Base-by-base conservation (phyloP, 73 alveolate species). In the Paramecium bursaria region DNA sequence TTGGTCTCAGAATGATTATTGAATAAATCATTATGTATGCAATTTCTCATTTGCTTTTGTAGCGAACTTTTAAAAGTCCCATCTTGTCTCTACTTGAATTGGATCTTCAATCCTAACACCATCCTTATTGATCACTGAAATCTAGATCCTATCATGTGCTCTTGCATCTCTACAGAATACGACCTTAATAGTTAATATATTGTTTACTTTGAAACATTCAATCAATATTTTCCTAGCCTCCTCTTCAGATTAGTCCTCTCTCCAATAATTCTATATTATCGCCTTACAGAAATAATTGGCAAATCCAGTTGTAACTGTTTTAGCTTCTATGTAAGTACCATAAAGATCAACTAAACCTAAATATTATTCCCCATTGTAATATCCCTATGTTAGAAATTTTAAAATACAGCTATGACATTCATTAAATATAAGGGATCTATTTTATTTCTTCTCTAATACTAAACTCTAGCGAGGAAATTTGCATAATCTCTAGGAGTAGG, bases 401-500 rank as follows among this genome's bases (percentile, higher is more conserved):
- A 21, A 26, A 50, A 46, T 74, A 93, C 97, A 15, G 95, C 97
- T 4, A 91, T 67, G 35, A 89, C 87, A 50, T 85, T 76, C 26
- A 88, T 55, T 75, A 90, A 86, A 86, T 87, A 94, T 25, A 87
- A 77, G 26, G 98, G 98, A 80, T 94, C 86, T 47, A 86, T 82
- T 89, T 93, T 92, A 87, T 75, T 86, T 74, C 98, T 75, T 50
- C 75, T 74, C 51, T 91, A 87, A 85, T 92, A 94, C 74, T 89
- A 55, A 6, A 87, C 53, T 67, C 92, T 85, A 6, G 95, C 90
- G 14, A 90, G 75, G 51, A 67, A 94, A 85, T 82, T 90, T 10
- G 91, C 94, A 88, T 92, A 94, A 74, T 94, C 96, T 42, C 76
- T 61, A 9, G 98, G 95, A 48, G 86, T 55, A 86, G 90, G 88